Evolutionary conservation across 2,329 filamentous ascomycete species (phyloP).

Genomic region (Drechslerella coelobrocha): DNA sequence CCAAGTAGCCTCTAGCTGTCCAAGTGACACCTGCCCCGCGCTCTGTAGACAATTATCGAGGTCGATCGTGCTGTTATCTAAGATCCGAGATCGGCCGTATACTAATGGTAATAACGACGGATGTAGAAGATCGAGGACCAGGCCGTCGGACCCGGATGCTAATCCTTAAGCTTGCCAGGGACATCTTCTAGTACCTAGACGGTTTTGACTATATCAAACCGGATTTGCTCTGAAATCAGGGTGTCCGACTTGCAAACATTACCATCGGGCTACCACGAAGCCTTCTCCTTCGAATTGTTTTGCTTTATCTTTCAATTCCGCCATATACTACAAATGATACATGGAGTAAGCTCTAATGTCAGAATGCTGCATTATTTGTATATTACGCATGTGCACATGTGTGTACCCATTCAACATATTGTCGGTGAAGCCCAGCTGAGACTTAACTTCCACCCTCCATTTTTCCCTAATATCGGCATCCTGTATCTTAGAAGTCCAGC

Average conservation of each 20-base stretch:
- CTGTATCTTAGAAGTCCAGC: conserved; percentile 58
- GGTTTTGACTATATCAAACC: conserved; percentile 58
- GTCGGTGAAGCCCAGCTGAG: conserved; percentile 56
- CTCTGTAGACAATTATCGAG: conserved; percentile 18
- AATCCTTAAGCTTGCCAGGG: conserved; percentile 64
- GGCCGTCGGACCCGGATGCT: conserved; percentile 67
- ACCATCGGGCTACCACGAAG: conserved; percentile 61
- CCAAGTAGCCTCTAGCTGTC: too few species aligned
- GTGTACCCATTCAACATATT: conserved; percentile 58
- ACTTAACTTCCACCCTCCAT: conserved; percentile 57
- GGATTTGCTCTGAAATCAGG: conserved; percentile 59
- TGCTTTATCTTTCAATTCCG: conserved; percentile 64
- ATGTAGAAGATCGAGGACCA: conserved; percentile 69
- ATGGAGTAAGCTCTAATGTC: not conserved
- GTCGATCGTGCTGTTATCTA: conserved; percentile 50
- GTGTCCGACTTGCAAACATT: conserved; percentile 65
- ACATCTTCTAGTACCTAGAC: conserved; percentile 64
- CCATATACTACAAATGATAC: conserved; percentile 56
- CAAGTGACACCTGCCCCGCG: not conserved
- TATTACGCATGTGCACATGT: too few species aligned
- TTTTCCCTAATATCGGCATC: conserved; percentile 56
- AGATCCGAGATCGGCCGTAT: conserved; percentile 59
- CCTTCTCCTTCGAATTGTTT: conserved; percentile 59
- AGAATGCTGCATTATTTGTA: not conserved
- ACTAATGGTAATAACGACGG: conserved; percentile 69